Evolutionary conservation across 169 alveolate genomes (phyloP).

Genomic region (Plasmodium vivax): DNA sequence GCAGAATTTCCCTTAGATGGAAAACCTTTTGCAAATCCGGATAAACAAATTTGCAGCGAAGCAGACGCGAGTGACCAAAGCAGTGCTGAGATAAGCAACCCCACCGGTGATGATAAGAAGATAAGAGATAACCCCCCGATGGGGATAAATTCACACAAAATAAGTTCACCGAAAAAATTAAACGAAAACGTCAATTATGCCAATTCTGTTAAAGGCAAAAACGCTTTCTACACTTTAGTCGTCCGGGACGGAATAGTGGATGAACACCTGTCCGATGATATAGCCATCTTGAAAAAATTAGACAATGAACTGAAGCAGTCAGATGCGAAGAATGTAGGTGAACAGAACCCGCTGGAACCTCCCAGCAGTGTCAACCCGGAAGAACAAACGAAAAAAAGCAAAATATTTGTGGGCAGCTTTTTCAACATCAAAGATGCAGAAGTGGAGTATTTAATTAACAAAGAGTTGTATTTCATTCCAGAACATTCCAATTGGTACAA

Average conservation of each 20-base stretch:
- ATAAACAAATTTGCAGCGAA: background rate
- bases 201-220: constrained; percentile 5
- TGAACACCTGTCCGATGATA: constrained; percentile 51
- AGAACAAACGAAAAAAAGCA: constrained; percentile 37
- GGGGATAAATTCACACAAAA: background rate
- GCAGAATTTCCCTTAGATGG: background rate
- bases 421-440: constrained; percentile 74
- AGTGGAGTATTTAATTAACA: constrained; percentile 63
- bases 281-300: constrained; percentile 40
- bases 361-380: background rate
- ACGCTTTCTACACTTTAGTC: constrained; percentile 54
- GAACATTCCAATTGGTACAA: constrained; percentile 80
- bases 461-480: constrained; percentile 77
- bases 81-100: background rate
- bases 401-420: constrained; percentile 78
- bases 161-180: background rate
- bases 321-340: background rate
- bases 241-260: constrained; percentile 71
- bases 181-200: background rate
- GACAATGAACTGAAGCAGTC: constrained; percentile 19
- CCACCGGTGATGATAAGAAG: background rate
- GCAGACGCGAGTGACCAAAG: background rate
- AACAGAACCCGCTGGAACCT: background rate
- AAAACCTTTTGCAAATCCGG: background rate
- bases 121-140: background rate